These are phyloP conservation scores for Debaryomyces hansenii DNA, from an alignment of 805 yeast genomes.

Conservation along the genomic window DNA sequence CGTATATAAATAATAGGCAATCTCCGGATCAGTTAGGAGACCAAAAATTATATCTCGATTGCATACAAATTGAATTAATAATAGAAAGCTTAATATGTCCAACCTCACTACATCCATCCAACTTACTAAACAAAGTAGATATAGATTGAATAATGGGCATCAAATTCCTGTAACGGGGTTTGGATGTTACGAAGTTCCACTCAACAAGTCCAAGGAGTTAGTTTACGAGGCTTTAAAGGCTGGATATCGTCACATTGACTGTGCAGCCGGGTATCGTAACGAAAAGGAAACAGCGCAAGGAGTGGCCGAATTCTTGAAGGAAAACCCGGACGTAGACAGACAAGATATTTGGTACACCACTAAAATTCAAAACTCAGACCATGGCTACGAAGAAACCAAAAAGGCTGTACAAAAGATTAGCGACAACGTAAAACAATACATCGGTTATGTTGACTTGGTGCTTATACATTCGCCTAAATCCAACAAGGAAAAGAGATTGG, in stretches of 20 bases:
- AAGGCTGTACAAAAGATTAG: slow-evolving; percentile 29
- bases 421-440: slow-evolving; percentile 26
- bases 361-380: slow-evolving; percentile 28
- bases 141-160: slow-evolving; percentile 55
- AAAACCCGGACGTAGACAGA: slow-evolving; percentile 34
- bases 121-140: slow-evolving; percentile 30
- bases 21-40: not conserved
- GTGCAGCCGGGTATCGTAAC: slow-evolving; percentile 68
- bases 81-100: slow-evolving; percentile 11
- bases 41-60: not conserved
- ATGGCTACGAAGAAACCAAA: slow-evolving; percentile 37
- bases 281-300: slow-evolving; percentile 64
- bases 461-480: slow-evolving; percentile 55
- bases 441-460: slow-evolving; percentile 41
- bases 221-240: slow-evolving; percentile 57
- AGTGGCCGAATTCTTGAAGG: slow-evolving; percentile 50
- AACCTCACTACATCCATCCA: slow-evolving; percentile 32
- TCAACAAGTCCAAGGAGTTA: slow-evolving; percentile 35
- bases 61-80: not conserved
- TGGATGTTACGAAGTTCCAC: slow-evolving; percentile 52
- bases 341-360: slow-evolving; percentile 39
- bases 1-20: not conserved
- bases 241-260: slow-evolving; percentile 76
- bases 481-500: slow-evolving; percentile 46
- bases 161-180: slow-evolving; percentile 56